These are phyloP conservation scores for Asparagopsis taxiformis DNA, from an alignment of 31 red algal genomes.

Conservation along the genomic window DNA sequence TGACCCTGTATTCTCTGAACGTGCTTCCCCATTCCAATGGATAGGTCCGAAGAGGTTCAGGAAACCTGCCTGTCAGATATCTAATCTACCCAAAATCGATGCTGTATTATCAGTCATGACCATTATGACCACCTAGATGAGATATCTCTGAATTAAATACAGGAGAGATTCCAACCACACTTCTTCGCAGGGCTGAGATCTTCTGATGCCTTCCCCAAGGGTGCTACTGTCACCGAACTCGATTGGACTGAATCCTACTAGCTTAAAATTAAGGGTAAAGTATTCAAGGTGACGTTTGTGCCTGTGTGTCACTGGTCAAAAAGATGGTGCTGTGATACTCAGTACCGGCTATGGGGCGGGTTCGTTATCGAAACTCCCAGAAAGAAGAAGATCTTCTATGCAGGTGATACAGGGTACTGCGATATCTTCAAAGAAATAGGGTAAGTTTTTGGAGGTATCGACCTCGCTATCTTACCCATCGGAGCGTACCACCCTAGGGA, in stretches of 20 bases:
- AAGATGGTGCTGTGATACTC: slow-evolving; percentile 1
- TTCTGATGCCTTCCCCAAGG: not conserved
- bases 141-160: not conserved
- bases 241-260: not conserved
- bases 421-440: slow-evolving; percentile 9
- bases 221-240: not conserved
- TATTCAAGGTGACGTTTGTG: slow-evolving; percentile 1
- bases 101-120: slow-evolving; percentile 24
- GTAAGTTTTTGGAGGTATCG: slow-evolving; percentile 1
- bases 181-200: no score
- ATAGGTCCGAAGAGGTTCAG: slow-evolving; percentile 13
- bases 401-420: slow-evolving; percentile 36
- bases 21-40: slow-evolving; percentile 8
- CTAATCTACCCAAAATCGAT: slow-evolving; percentile 32
- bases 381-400: slow-evolving; percentile 8
- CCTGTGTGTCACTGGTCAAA: slow-evolving; percentile 13
- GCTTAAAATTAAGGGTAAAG: slow-evolving; percentile 9
- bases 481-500: slow-evolving; percentile 26
- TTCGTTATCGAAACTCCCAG: slow-evolving; percentile 7
- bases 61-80: not conserved
- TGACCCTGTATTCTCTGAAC: slow-evolving; percentile 20
- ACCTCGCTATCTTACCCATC: slow-evolving; percentile 24
- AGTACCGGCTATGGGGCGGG: slow-evolving; percentile 14
- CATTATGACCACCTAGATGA: slow-evolving; percentile 42
- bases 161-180: slow-evolving; percentile 4